Evolutionary conservation across 768 basidiomycete genomes (phyloP), one percentile per base, ranked within the genome.

Genomic region (Auriscalpium vulgare): DNA sequence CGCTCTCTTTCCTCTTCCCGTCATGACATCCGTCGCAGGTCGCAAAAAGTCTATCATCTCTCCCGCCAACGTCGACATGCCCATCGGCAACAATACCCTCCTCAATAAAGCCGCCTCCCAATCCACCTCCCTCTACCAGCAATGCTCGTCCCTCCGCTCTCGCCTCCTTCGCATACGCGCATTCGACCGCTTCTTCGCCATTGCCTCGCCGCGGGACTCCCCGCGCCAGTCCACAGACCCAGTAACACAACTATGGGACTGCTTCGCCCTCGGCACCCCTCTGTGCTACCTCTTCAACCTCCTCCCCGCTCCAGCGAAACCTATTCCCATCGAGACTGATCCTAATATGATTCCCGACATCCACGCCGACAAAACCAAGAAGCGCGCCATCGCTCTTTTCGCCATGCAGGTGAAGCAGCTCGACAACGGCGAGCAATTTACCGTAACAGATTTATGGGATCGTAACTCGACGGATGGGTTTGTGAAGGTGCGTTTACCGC

Each of bases 251-350:
- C 84, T 97, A 50, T 95, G 95, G 87, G 90, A 92, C 67, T 85
- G 90, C 68, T 90, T 99, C 73, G 85, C 93, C 44, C 81, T 93
- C 37, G 97, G 97, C 56, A 85, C 91, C 49, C 87, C 94, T 47
- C 87, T 98, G 63, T 95, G 93, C 74, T 97, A 89, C 75, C 84
- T 99, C 64, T 95, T 91, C 78, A 95, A 99, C 73, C 84, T 88
- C 69, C 84, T 97, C 55, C 87, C 87, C 40, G 66, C 68, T 3
- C 70, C 74, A 14, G 64, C 68, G 19, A 63, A 60, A 13, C 74
- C 71, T 38, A 77, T 75, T 53, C 70, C 71, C 51, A 82, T 91
- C 53, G 77, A 83, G 64, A 89, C 86, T 52, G 82, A 84, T 65
- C 78, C 81, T 36, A 76, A 79, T 9, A 73, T 80, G 47, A 84